A percentile compares a stretch with the other conserved stretches of the same genome.
phyloP scores from a whole-genome alignment of 352 stramenopile genomes.

The Pythium phragmitis region DNA sequence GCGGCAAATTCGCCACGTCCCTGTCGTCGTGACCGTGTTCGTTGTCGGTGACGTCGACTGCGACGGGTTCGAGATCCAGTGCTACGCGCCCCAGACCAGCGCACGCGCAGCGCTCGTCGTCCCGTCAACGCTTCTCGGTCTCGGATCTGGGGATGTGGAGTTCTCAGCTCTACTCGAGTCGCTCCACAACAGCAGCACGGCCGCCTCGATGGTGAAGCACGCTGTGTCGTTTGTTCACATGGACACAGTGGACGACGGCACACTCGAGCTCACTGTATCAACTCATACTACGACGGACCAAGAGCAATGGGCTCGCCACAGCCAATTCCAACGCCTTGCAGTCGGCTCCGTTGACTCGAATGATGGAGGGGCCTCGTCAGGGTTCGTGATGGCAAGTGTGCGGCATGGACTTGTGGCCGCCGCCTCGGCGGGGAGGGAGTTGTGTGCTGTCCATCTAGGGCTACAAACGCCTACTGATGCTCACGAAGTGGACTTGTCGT shows the following conservation, averaged over 20 bases:
- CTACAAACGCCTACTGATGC: neutral
- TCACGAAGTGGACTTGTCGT: neutral
- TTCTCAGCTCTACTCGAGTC: neutral
- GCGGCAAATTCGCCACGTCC: constrained; percentile 33
- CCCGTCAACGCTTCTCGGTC: constrained; percentile 20
- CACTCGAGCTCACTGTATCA: neutral
- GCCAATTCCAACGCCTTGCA: neutral
- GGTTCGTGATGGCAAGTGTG: neutral
- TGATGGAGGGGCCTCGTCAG: neutral
- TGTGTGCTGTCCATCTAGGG: constrained; percentile 14
- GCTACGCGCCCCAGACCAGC: constrained; percentile 55
- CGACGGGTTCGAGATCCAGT: constrained; percentile 25
- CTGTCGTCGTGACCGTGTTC: constrained; percentile 42
- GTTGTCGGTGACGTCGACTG: constrained; percentile 6
- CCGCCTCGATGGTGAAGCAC: constrained; percentile 15
- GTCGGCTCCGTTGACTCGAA: no score
- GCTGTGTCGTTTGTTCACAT: constrained; percentile 22
- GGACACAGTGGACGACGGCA: neutral
- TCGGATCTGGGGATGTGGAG: neutral
- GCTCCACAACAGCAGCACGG: neutral
- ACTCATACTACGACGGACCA: neutral
- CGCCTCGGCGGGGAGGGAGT: neutral
- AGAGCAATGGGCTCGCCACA: neutral
- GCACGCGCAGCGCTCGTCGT: constrained; percentile 26
- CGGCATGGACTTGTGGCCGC: constrained; percentile 16